phyloP scores from a whole-genome alignment of 495 filamentous ascomycete species.

The Neurospora sp. region DNA sequence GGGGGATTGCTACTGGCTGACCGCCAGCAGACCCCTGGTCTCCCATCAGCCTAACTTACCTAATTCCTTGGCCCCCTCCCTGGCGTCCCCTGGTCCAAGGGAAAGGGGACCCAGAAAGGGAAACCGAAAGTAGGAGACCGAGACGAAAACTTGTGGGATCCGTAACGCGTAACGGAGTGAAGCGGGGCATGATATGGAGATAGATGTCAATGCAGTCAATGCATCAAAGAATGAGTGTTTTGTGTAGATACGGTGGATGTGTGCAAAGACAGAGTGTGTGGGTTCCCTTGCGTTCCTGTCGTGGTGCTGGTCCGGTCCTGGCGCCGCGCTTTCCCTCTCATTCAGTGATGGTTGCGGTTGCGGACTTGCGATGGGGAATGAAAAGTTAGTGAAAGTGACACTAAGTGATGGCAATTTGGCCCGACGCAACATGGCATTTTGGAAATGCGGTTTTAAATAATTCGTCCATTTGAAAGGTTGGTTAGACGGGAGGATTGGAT shows the following conservation, averaged over 20 bases:
- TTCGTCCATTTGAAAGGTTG: not conserved
- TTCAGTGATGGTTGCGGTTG: not conserved
- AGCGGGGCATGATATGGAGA: not conserved
- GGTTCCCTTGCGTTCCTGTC: not conserved
- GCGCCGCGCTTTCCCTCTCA: not conserved
- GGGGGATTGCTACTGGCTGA: not conserved
- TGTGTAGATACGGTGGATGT: not conserved
- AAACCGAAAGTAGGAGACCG: not conserved
- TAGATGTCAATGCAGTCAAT: not conserved
- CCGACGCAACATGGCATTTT: slow-evolving; percentile 2
- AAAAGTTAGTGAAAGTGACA: not conserved
- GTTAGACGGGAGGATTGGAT: not conserved
- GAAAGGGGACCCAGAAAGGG: not conserved
- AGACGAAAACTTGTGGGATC: not conserved
- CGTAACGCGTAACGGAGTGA: not conserved
- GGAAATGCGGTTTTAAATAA: not conserved
- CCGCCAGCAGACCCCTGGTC: not conserved
- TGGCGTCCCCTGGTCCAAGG: not conserved
- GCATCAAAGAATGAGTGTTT: not conserved
- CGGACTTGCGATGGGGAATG: not conserved
- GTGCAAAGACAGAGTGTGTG: not conserved
- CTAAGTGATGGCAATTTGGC: not conserved
- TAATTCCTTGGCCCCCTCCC: not conserved
- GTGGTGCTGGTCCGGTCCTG: not conserved
- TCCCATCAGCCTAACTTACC: not conserved